Base-by-base conservation (phyloP, 106 monocot genomes). In the Dendrobium catenatum region DNA sequence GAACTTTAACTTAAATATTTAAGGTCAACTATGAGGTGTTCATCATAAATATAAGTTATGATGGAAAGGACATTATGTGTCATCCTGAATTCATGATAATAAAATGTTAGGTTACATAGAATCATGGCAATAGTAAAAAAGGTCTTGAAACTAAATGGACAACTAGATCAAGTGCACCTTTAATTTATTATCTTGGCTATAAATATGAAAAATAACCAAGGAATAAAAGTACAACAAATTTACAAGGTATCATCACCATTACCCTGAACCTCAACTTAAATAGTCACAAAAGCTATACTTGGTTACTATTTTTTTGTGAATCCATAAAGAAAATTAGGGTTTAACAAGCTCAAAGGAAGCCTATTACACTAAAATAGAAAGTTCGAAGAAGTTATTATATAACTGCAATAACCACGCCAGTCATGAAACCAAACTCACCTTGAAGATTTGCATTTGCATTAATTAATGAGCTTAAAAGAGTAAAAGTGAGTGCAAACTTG, bases 361-460 rank as follows among this genome's bases (percentile, higher is more conserved):
- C 15, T 15, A 20, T 70, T 37, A 3, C 33, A 70, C 22, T 70
- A 33, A 70, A 31, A 13, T 13, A 70, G 37, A 31, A 64, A 70
- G 37, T 70, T 70, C 4, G 37, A 70, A 70, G 29, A 29, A 68
- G 15, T 37, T 37, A 37, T 11, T 70, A 70, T 3, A 70, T 70
- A 22, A 29, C 37, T 10, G 7, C 37, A 70, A 70, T 11, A 16
- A 2, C 33, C 70, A 6, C 7, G 27, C 64, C 8, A 66, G 2
- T 27, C 10, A n/a, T 24, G 64, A 66, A 66, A 66, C 64, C 51
- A 51, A n/a, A 42, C 79, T 64, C 46, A 97, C 97, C 94, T 37
- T 37, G 37, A 37, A 37, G 37, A 37, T 37, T 37, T 37, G 37
- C 37, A 37, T 37, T 37, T 37, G 37, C 37, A 37, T 37, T 37